Base-by-base conservation (phyloP, 331 rosid species). In the Rhamnella rubrinervis region DNA sequence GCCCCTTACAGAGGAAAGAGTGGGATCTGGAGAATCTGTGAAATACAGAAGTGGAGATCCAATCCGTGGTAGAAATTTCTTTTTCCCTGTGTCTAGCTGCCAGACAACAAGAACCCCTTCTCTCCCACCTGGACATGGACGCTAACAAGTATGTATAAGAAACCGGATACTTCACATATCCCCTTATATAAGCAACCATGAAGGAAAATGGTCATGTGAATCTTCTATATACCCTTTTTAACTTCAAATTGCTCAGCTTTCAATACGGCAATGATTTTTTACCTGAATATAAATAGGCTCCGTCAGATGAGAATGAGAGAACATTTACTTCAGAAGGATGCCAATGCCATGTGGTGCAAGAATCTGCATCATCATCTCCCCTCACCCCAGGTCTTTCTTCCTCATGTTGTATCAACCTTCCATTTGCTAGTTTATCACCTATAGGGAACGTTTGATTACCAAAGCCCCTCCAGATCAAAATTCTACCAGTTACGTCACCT, bases 101-200 rank as follows among this genome's bases (percentile, higher is more conserved):
- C 98, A 95, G 77, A 87, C 88, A 68, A 91, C 91, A 26, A 95
- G 90, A 79, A 91, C 98, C 25, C 98, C 98, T 83, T 95, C 98
- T 81, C 74, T 84, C 70, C 98, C 97, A 64, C 98, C 97, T 91
- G 72, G 49, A 70, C 63, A 55, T 68, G 68, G 81, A 71, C 49
- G 63, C 55, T 26, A 26, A 77, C 44, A 0, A 23, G 23, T 23
- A 11, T 23, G 66, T 53, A 70, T 68, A 16, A 75, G 55, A 79
- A 58, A 50, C 58, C 59, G 50, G 60, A 70, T 23, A 19, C 40
- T 80, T 53, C 61, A 69, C 46, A 68, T 2, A 67, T 1, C 37
- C 20, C 18, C 57, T 40, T 41, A 47, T 26, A 53, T 62, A 58
- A 53, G 41, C 4, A 70, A 50, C 59, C 14, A 1, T 1, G 18